These are phyloP conservation scores for Beta lomatogona DNA, from an alignment of 179 eudicot species.

Conservation along the genomic window DNA sequence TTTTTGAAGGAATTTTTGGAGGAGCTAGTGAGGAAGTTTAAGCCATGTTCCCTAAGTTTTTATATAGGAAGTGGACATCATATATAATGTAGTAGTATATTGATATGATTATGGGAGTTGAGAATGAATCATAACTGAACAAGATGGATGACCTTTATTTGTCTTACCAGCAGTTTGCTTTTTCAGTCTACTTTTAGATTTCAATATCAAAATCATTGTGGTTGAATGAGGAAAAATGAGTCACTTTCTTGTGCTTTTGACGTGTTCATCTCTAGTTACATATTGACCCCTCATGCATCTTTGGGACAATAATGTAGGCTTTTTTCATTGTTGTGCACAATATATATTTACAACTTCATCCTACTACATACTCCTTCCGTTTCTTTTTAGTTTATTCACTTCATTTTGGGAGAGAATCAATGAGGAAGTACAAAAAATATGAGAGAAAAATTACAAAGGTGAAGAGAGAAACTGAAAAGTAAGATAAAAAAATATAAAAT, in stretches of 20 bases:
- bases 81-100: not conserved
- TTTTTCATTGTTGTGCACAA: not conserved
- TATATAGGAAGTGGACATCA: slow-evolving; percentile 6
- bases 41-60: slow-evolving; percentile 13
- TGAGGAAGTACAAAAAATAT: no score
- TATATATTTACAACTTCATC: no score
- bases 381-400: no score
- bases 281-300: not conserved
- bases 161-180: not conserved
- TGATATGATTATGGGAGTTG: not conserved
- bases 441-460: no score
- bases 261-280: slow-evolving; percentile 21
- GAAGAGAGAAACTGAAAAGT: no score
- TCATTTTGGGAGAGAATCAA: no score
- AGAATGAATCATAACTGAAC: slow-evolving; percentile 19
- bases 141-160: slow-evolving; percentile 8
- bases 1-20: not conserved
- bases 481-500: no score
- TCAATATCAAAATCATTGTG: slow-evolving; percentile 16
- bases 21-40: slow-evolving; percentile 1
- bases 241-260: slow-evolving; percentile 28
- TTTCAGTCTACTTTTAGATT: not conserved
- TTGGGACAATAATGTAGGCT: not conserved
- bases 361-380: no score
- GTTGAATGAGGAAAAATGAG: slow-evolving; percentile 1